Evolutionary conservation across 148 eudicot species (phyloP), one percentile per base, ranked within the genome.

Genomic region (Polygonum maritimum): DNA sequence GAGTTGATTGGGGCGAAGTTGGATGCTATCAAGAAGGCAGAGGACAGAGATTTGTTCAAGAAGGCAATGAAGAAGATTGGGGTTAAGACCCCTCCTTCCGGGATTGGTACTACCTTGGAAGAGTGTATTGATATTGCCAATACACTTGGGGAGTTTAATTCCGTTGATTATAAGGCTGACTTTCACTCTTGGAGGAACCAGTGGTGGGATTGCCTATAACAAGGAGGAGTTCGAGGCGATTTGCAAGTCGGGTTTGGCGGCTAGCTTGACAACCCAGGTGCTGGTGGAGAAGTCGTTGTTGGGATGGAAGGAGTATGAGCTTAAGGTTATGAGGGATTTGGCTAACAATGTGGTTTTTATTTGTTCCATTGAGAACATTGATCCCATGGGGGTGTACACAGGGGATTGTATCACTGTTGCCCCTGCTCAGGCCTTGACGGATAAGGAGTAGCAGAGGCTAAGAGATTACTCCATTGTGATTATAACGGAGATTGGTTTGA

Each of bases 341-440:
- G 99, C 99, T 21, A 98, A 96, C 72, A 96, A 92, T 88, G 99
- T 92, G 82, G 98, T 96, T 71, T 91, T 96, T 74, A 96, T 96
- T 13, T 92, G 99, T 82, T 92, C 97, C 0, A 91, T 92, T 78
- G 98, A 92, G 91, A 92, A 92, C 82, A 85, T 96, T 77, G 99
- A 92, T 70, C 87, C 99, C 33, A 92, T 92, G 99, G 99, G 99
- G 15, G 97, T 92, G 15, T 98, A 92, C 84, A 92, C 97, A 0
- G 99, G 99, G 74, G 99, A 96, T 62, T 96, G 97, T 0, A 92
- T 91, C 74, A 96, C 99, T 4, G 98, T 91, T 62, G 98, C 99
- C 40, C 99, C 98, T 44, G 98, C 99, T 16, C 99, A 92, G 83
- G 91, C 98, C 12, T 81, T 96, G 89, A 92, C 98, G 0, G 99